Evolutionary conservation across 2,329 filamentous ascomycete genomes (phyloP).

Genomic region (Aspergillus tubingensis): DNA sequence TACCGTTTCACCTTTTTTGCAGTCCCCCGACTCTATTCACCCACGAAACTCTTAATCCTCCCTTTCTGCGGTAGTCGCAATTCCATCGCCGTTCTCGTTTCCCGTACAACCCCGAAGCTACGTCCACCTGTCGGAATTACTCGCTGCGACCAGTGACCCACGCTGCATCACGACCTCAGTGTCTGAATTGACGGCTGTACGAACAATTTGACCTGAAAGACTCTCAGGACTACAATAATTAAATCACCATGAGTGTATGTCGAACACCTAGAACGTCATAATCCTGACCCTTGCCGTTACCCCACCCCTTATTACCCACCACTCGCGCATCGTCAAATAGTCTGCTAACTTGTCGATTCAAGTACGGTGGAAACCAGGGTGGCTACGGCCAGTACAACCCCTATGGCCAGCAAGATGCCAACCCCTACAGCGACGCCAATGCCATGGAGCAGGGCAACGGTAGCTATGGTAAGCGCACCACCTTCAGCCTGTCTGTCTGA

Average conservation of each 20-base stretch:
- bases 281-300: neutral
- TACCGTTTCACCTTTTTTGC: neutral
- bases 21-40: neutral
- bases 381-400: slow-evolving; percentile 60
- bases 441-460: slow-evolving; percentile 38
- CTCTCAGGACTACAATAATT: neutral
- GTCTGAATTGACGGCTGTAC: neutral
- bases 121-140: neutral
- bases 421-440: slow-evolving; percentile 32
- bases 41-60: neutral
- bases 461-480: slow-evolving; percentile 34
- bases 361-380: slow-evolving; percentile 33
- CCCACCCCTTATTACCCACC: slow-evolving; percentile 1
- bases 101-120: slow-evolving; percentile 13
- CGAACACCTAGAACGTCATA: neutral
- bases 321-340: slow-evolving; percentile 17
- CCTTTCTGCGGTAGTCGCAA: neutral
- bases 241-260: slow-evolving; percentile 23
- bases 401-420: slow-evolving; percentile 43
- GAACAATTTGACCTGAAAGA: neutral
- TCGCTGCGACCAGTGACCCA: neutral
- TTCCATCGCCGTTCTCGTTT: slow-evolving; percentile 6
- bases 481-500: neutral
- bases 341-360: slow-evolving; percentile 25
- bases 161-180: neutral